Base-by-base conservation (phyloP, 2,329 filamentous ascomycete genomes). In the Fusarium fujikuroi region DNA sequence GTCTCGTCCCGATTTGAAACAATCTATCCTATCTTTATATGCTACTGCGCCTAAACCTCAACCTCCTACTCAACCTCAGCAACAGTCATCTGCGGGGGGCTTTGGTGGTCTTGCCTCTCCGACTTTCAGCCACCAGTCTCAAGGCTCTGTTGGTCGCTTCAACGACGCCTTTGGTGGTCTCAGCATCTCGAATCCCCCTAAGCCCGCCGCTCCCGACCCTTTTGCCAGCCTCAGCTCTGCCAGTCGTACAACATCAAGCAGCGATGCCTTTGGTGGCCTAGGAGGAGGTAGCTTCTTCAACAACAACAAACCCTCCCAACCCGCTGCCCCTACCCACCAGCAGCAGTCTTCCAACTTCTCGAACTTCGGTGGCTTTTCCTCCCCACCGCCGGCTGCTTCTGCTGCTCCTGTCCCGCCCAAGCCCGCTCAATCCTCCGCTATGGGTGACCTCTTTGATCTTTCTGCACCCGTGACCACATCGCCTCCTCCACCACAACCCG, bases 11-110 rank as follows among this genome's bases (percentile, higher is more conserved):
- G 96, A 99, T 80, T 86, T 99, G 68, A 99, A 99, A 84, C 95
- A 98, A 82, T 98, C 95, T 5, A 99, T 99, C 69, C 85, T 99
- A 54, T 99, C 96, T 12, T 88, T 99, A 21, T 99, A 99, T 80
- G 94, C 95, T 16, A 93, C 94, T 12, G 90, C 90, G 9, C 93
- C 95, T 3, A 93, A 94, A 79, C 91, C 93, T n/a, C 92, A 93
- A 76, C 86, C 90, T 32, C 85, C 83, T 62, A 83, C 81, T 15
- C 83, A 87, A 28, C 83, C 81, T 9, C 83, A 87, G 32, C 81
- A 83, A 47, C 75, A 78, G 46, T 84, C 87, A 36, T 91, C 92
- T 18, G 62, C 87, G 43, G 86, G 87, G 34, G 91, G 91, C 1
- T 93, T 95, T 77, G 90, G 92, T 23, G 89, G 89, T 58, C 88